Percentiles rank a stretch among this genome's conserved stretches.
Evolutionary conservation across 208 protist genomes (phyloP).

Genomic region (Crithidia fasciculata): DNA sequence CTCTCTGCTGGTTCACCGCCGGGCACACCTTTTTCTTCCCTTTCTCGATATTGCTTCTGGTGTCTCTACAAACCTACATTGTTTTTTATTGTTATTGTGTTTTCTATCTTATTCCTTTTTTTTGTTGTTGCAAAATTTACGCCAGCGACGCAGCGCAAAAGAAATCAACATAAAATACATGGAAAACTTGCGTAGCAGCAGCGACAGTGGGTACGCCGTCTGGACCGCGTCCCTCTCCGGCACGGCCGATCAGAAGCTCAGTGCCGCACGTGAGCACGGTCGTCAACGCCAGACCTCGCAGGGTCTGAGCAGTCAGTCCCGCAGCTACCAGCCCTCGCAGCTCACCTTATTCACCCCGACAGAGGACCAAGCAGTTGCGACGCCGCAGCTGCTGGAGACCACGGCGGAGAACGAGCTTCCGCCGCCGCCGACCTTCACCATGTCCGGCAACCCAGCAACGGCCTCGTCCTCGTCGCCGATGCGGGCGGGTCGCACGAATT

Average conservation of each 20-base stretch:
- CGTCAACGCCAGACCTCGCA: constrained; percentile 7
- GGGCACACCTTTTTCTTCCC: not conserved
- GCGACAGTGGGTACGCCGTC: not conserved
- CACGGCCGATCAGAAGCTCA: not conserved
- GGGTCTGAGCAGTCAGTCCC: constrained; percentile 12
- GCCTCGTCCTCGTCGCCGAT: not conserved
- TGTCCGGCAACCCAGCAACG: not conserved
- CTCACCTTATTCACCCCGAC: constrained; percentile 1
- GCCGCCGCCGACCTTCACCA: not conserved
- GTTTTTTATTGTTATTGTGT: not conserved
- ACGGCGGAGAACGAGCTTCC: not conserved
- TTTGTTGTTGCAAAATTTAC: not conserved
- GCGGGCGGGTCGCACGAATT: not conserved
- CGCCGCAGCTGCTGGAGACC: not conserved
- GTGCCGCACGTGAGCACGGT: not conserved
- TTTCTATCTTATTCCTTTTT: not conserved
- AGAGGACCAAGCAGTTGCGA: not conserved
- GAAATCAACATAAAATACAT: not conserved
- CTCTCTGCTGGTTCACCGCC: not conserved
- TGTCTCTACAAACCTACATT: too few species aligned
- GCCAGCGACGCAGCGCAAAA: not conserved
- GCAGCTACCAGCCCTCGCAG: constrained; percentile 8
- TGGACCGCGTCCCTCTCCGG: constrained; percentile 11
- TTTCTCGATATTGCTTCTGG: not conserved
- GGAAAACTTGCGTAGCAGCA: constrained; percentile 9